A percentile compares a stretch with the other conserved stretches of the same genome.
Conservation (phyloP, 371 early-diverging fungal species). For the Mucor racemosus region DNA sequence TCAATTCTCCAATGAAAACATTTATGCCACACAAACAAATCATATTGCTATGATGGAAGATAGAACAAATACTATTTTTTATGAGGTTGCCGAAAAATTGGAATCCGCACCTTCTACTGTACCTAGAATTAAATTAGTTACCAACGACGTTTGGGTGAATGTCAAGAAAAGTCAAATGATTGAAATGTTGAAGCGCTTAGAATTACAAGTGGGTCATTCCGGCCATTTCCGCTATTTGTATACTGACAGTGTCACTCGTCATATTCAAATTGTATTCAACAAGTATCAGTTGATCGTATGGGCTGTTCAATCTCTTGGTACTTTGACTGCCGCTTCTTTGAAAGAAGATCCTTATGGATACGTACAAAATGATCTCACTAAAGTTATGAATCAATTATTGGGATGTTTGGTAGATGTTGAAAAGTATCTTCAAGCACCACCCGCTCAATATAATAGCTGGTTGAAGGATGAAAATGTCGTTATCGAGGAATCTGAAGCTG, state of each 20-base stretch:
- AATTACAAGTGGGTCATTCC: not conserved
- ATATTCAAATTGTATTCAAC: conserved; percentile 41
- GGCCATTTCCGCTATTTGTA: conserved; percentile 16
- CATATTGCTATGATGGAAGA: conserved; percentile 4
- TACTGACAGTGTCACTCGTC: conserved; percentile 37
- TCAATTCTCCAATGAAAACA: conserved; percentile 26
- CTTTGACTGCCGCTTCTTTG: conserved; percentile 51
- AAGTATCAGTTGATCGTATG: conserved; percentile 51
- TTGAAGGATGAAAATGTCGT: conserved; percentile 18
- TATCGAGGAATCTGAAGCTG: conserved; percentile 33
- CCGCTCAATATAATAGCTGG: conserved; percentile 29
- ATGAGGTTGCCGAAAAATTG: conserved; percentile 5
- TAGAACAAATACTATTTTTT: conserved; percentile 22
- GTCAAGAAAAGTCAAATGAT: conserved; percentile 2
- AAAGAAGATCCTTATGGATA: conserved; percentile 59
- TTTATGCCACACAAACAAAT: conserved; percentile 24
- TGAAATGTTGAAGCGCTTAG: conserved; percentile 13
- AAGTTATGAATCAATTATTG: conserved; percentile 52
- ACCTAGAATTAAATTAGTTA: not conserved
- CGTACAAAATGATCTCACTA: conserved; percentile 58
- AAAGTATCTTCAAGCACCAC: conserved; percentile 38
- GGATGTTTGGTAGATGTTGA: conserved; percentile 47
- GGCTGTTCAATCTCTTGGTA: conserved; percentile 57
- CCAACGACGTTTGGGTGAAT: conserved; percentile 11
- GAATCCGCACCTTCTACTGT: conserved; percentile 2